Percentiles rank a stretch among this genome's conserved stretches.
Conservation (phyloP, 176 grass and related monocot genomes). For the Paspalum vaginatum region DNA sequence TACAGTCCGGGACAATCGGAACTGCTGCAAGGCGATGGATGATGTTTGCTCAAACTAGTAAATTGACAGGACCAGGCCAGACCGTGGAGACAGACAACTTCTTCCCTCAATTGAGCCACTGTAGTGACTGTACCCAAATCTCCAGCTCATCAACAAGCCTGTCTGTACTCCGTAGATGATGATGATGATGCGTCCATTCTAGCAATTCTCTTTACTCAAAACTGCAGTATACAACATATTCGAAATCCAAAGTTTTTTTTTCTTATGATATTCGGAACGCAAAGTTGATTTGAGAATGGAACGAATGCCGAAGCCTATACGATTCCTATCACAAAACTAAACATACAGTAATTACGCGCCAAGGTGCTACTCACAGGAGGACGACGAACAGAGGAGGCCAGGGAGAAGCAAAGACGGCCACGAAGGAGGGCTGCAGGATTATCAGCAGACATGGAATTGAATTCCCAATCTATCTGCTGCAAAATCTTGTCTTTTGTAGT, state of each 20-base stretch:
- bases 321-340: slow-evolving; percentile 25
- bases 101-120: no score
- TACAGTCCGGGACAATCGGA: neutral
- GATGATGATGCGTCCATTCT: neutral
- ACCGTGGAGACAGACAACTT: neutral
- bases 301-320: slow-evolving; percentile 33
- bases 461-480: neutral
- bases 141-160: neutral
- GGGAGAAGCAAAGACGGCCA: neutral
- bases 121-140: no score
- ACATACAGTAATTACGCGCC: no score
- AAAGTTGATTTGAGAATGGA: neutral
- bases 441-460: neutral
- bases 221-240: neutral
- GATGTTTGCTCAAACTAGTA: neutral
- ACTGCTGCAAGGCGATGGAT: slow-evolving; percentile 4
- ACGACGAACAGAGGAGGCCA: neutral
- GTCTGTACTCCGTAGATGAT: neutral
- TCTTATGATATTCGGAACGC: neutral
- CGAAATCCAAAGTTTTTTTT: neutral
- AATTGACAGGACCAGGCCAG: neutral
- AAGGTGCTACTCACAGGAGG: slow-evolving; percentile 13
- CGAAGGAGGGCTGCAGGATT: neutral
- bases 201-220: neutral
- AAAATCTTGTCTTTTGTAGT: neutral